Evolutionary conservation across 495 filamentous ascomycete species (phyloP).

Genomic region (Xylaria scruposa): DNA sequence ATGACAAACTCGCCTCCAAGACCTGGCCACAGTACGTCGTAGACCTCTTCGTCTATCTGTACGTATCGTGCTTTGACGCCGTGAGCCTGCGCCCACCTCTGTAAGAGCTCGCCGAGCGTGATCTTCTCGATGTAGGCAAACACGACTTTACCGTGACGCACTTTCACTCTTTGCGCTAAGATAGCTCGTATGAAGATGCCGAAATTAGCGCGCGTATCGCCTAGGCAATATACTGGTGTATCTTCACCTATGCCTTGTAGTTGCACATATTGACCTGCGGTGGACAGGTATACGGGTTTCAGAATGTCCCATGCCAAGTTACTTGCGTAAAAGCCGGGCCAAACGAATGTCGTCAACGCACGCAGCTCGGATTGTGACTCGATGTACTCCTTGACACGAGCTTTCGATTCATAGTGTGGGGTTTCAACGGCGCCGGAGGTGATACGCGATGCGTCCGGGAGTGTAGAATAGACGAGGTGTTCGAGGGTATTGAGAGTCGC

Average conservation of each 20-base stretch:
- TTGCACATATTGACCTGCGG: slow-evolving; percentile 8
- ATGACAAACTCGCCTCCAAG: slow-evolving; percentile 47
- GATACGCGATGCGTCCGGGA: slow-evolving; percentile 37
- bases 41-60: slow-evolving; percentile 34
- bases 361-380: slow-evolving; percentile 35
- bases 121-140: neutral
- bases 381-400: slow-evolving; percentile 47
- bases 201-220: slow-evolving; percentile 4
- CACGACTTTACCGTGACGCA: neutral
- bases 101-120: slow-evolving; percentile 6
- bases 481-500: slow-evolving; percentile 43
- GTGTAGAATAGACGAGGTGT: slow-evolving; percentile 55
- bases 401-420: slow-evolving; percentile 53
- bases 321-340: slow-evolving; percentile 44
- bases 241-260: neutral
- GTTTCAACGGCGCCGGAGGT: slow-evolving; percentile 39
- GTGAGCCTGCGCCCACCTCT: slow-evolving; percentile 1
- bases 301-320: slow-evolving; percentile 45
- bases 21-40: slow-evolving; percentile 42
- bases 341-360: slow-evolving; percentile 50
- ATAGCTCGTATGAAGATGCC: neutral
- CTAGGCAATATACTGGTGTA: slow-evolving; percentile 5
- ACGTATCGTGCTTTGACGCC: slow-evolving; percentile 33
- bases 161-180: neutral
- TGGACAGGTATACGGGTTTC: slow-evolving; percentile 36